Evolutionary conservation across 106 monocot species (phyloP).

Genomic region (Dendrobium chrysotoxum): DNA sequence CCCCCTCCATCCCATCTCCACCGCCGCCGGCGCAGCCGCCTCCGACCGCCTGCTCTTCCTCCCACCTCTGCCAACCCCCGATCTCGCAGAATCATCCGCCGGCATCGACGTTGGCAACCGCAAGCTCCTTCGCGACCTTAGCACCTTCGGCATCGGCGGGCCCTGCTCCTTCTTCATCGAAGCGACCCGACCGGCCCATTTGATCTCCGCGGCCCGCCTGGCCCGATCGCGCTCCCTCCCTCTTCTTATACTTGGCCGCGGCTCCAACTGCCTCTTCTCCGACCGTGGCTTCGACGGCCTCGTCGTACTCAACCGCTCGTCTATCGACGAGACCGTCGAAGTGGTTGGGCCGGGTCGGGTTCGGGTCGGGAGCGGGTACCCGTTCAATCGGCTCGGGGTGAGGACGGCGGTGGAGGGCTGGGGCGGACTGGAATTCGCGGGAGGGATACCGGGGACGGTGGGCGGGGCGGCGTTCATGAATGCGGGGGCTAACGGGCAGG

Average conservation of each 20-base stretch:
- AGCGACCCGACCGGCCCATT: background rate
- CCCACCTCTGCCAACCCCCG: background rate
- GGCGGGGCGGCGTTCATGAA: constrained; percentile 19
- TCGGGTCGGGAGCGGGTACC: constrained; percentile 9
- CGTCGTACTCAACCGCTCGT: constrained; percentile 9
- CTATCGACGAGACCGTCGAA: background rate
- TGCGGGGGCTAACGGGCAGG: constrained; percentile 16
- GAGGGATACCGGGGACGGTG: constrained; percentile 17
- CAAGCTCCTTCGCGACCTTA: background rate
- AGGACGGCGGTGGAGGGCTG: constrained; percentile 13
- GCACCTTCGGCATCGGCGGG: constrained; percentile 1
- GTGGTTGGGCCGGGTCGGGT: constrained; percentile 2
- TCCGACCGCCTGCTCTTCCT: background rate
- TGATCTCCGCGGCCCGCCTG: constrained; percentile 5
- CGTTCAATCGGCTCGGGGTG: constrained; percentile 18
- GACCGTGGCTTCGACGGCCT: constrained; percentile 13
- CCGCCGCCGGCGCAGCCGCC: background rate
- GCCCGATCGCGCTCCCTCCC: background rate
- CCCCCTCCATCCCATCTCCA: background rate
- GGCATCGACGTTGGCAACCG: background rate
- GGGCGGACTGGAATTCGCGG: constrained; percentile 15
- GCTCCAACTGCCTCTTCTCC: constrained; percentile 9
- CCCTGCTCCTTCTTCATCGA: constrained; percentile 9
- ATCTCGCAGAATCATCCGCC: background rate
- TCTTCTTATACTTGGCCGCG: background rate